phyloP scores from a whole-genome alignment of 192 early-diverging fungal genomes.

The Entomortierella chlamydospora region DNA sequence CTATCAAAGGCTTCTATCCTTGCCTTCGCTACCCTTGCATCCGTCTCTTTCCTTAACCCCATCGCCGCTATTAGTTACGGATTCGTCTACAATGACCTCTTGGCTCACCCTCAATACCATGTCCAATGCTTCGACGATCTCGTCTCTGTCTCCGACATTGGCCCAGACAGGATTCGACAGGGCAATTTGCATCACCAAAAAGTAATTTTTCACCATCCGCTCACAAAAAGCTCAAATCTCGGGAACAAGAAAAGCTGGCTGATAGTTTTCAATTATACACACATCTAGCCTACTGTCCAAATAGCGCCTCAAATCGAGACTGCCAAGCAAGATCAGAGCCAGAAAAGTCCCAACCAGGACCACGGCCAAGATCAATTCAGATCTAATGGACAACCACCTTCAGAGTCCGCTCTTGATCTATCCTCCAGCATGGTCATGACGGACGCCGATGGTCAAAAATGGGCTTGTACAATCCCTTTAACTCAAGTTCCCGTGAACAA shows the following conservation, averaged over 20 bases:
- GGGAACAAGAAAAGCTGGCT: no score
- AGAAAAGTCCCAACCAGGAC: not conserved
- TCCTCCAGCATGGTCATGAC: conserved; percentile 55
- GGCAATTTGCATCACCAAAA: conserved; percentile 17
- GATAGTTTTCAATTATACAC: no score
- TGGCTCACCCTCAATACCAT: conserved; percentile 62
- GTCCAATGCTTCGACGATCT: conserved; percentile 46
- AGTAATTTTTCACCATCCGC: not conserved
- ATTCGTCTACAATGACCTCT: conserved; percentile 60
- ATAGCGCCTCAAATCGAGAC: conserved; percentile 8
- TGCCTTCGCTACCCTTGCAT: conserved; percentile 4
- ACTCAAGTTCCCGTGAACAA: conserved; percentile 34
- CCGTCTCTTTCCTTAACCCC: not conserved
- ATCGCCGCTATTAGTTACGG: not conserved
- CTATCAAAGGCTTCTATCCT: conserved; percentile 13
- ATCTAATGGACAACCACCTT: not conserved
- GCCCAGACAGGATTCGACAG: conserved; percentile 6
- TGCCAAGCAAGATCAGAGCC: conserved; percentile 3
- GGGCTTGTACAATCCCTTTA: conserved; percentile 67
- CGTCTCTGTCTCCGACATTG: conserved; percentile 48
- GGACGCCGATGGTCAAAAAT: conserved; percentile 54
- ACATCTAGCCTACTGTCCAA: not conserved
- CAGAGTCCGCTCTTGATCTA: not conserved
- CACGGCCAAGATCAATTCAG: not conserved
- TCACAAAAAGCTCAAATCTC: not conserved